Conservation (phyloP, 768 basidiomycete species). For the Epithele typhae region DNA sequence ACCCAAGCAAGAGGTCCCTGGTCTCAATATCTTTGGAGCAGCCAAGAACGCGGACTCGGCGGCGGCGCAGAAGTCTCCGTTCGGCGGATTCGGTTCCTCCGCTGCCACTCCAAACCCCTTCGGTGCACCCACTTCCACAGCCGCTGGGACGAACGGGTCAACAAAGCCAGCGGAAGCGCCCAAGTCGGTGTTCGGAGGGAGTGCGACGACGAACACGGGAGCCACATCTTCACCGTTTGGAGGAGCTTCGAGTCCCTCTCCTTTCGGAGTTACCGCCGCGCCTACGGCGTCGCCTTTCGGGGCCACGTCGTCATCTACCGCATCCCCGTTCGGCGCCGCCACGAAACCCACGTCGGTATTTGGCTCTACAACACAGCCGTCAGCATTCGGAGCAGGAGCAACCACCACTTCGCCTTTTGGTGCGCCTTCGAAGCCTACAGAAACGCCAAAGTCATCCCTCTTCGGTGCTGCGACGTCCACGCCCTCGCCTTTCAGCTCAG, state of each 20-base stretch:
- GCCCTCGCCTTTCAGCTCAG: constrained; percentile 1
- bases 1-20: too few species aligned
- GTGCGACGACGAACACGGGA: background rate
- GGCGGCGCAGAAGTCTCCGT: too few species aligned
- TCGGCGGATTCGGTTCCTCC: background rate
- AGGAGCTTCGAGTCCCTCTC: background rate
- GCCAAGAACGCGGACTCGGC: too few species aligned
- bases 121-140: background rate
- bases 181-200: constrained; percentile 10
- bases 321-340: background rate
- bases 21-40: too few species aligned
- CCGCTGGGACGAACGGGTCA: background rate
- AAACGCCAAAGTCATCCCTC: constrained; percentile 12
- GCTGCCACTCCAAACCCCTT: constrained; percentile 1
- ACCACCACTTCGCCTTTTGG: constrained; percentile 2
- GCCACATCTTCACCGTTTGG: background rate
- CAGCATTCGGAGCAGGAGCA: constrained; percentile 4
- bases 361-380: background rate
- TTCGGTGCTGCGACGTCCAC: constrained; percentile 4
- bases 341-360: background rate
- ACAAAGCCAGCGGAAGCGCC: constrained; percentile 9
- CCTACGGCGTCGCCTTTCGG: too few species aligned
- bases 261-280: constrained; percentile 2
- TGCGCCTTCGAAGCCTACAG: constrained; percentile 11
- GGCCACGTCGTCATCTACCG: background rate